Evolutionary conservation across 176 grass and related monocot species (phyloP).

Genomic region (sorghum (Sorghum bicolor)): DNA sequence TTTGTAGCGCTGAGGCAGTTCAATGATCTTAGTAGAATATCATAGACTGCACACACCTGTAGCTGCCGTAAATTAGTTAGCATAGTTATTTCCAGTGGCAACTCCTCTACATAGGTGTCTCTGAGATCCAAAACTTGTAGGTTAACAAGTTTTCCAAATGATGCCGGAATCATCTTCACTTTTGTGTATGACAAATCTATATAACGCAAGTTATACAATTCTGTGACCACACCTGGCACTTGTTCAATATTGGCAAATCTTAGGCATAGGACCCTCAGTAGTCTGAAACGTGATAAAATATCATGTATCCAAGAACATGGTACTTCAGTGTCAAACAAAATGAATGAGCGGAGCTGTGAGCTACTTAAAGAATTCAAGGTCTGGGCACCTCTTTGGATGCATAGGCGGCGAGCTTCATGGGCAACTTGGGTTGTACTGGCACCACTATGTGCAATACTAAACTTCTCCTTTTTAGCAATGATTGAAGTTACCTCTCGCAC

Average conservation of each 20-base stretch:
- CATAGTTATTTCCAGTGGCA: conserved; percentile 38
- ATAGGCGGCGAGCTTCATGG: background rate
- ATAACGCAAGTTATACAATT: conserved; percentile 39
- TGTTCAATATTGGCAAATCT: conserved; percentile 28
- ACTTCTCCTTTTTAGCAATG: conserved; percentile 25
- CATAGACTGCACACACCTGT: background rate
- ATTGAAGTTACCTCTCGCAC: conserved; percentile 17
- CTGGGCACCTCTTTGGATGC: background rate
- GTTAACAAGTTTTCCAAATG: conserved; percentile 42
- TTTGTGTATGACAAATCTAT: conserved; percentile 24
- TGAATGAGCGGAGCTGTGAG: conserved; percentile 21
- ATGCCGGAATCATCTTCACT: conserved; percentile 38
- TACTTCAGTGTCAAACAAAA: conserved; percentile 20
- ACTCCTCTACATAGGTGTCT: background rate
- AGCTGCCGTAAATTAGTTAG: conserved; percentile 47
- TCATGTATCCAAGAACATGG: conserved; percentile 28
- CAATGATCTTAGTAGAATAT: conserved; percentile 31
- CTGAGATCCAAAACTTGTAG: conserved; percentile 42
- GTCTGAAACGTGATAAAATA: conserved; percentile 32
- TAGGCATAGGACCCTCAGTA: conserved; percentile 34
- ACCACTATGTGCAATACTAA: background rate
- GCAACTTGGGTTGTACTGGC: background rate
- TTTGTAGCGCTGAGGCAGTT: conserved; percentile 5
- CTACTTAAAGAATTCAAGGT: background rate
- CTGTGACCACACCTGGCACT: conserved; percentile 26